A percentile compares a stretch with the other conserved stretches of the same genome.
Conservation (phyloP, 2,329 filamentous ascomycete species). For the Sporothrix curviconia region DNA sequence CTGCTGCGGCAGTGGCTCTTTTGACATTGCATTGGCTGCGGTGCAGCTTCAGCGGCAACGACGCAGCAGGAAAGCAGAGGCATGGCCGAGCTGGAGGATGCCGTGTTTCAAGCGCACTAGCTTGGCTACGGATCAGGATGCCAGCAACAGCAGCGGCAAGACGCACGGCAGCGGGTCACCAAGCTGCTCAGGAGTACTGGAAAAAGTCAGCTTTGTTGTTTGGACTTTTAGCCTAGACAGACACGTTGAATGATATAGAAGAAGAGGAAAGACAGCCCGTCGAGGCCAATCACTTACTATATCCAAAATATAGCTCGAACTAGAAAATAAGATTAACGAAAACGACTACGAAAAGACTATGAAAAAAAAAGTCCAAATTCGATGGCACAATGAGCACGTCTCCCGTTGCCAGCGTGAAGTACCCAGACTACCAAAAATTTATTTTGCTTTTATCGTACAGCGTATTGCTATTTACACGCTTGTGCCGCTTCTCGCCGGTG, state of each 20-base stretch:
- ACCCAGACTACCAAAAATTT: no score
- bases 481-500: slow-evolving; percentile 86
- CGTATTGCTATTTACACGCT: slow-evolving; percentile 51
- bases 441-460: not conserved
- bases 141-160: slow-evolving; percentile 33
- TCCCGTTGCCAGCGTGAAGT: no score
- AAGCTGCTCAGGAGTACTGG: slow-evolving; percentile 70
- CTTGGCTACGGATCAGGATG: slow-evolving; percentile 24
- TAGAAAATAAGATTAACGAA: no score
- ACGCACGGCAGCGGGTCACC: slow-evolving; percentile 48
- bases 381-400: no score
- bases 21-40: slow-evolving; percentile 51
- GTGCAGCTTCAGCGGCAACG: slow-evolving; percentile 35
- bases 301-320: no score
- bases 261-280: no score
- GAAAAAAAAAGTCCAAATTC: no score
- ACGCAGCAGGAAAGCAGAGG: slow-evolving; percentile 20
- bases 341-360: no score
- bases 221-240: slow-evolving; percentile 55
- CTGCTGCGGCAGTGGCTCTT: slow-evolving; percentile 54
- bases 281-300: no score
- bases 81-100: slow-evolving; percentile 40
- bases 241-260: no score
- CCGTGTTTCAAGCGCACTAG: slow-evolving; percentile 39
- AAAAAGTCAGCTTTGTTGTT: slow-evolving; percentile 77